These are phyloP conservation scores for Didymella segeticola DNA, from an alignment of 2,329 filamentous ascomycete species.

Conservation along the genomic window DNA sequence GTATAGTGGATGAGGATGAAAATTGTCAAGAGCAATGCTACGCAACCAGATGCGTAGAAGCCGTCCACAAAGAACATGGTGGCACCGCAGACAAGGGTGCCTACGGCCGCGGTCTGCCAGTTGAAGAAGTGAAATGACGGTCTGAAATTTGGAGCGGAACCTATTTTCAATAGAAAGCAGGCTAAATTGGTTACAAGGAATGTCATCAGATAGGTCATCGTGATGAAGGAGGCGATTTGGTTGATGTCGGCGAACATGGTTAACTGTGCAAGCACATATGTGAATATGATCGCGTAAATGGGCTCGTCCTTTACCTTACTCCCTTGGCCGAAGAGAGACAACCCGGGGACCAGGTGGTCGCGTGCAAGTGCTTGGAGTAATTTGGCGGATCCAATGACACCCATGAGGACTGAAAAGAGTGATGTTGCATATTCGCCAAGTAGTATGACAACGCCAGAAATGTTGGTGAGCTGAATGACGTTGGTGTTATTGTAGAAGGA, in stretches of 20 bases:
- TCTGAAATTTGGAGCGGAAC: constrained; percentile 86
- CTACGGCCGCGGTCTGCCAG: constrained; percentile 79
- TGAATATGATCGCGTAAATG: constrained; percentile 75
- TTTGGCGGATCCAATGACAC: constrained; percentile 83
- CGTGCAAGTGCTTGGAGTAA: constrained; percentile 82
- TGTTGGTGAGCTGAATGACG: constrained; percentile 79
- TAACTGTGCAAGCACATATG: constrained; percentile 76
- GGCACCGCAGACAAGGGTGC: constrained; percentile 75
- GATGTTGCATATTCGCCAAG: constrained; percentile 83
- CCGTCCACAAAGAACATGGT: constrained; percentile 93
- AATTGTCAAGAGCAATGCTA: constrained; percentile 75
- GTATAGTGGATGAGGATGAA: constrained; percentile 87
- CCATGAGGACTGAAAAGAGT: constrained; percentile 87
- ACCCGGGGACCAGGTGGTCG: constrained; percentile 78
- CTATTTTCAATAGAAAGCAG: constrained; percentile 84
- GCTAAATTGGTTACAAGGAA: constrained; percentile 89
- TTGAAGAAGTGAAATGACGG: constrained; percentile 90
- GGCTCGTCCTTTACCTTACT: constrained; percentile 77
- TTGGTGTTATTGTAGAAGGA: constrained; percentile 79
- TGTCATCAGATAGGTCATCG: constrained; percentile 92
- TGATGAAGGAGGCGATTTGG: constrained; percentile 86
- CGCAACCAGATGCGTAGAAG: constrained; percentile 77
- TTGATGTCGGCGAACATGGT: constrained; percentile 85
- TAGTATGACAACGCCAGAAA: constrained; percentile 76
- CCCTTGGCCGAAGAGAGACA: constrained; percentile 76